A percentile compares a stretch with the other conserved stretches of the same genome.
Evolutionary conservation across 2,329 filamentous ascomycete genomes (phyloP).

Genomic region (Cyanodermella asteris): DNA sequence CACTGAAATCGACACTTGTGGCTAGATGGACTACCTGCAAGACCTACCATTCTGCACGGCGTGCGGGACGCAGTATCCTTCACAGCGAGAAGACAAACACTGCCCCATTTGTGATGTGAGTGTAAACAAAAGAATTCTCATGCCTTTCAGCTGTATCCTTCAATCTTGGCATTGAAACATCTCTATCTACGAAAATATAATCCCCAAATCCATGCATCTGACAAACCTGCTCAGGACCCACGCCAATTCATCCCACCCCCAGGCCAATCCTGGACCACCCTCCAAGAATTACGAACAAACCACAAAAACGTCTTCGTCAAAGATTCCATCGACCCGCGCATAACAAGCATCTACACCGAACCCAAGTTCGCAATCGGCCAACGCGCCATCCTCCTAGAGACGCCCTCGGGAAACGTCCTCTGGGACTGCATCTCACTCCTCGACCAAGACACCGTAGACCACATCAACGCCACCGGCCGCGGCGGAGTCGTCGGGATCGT

Average conservation of each 20-base stretch:
- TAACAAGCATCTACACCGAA: slow-evolving; percentile 23
- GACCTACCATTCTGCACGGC: slow-evolving; percentile 38
- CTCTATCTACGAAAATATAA: no score
- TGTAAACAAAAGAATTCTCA: neutral
- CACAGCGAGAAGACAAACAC: slow-evolving; percentile 20
- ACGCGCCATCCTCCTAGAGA: slow-evolving; percentile 46
- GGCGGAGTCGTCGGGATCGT: slow-evolving; percentile 52
- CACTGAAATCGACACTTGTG: no score
- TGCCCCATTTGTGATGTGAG: slow-evolving; percentile 46
- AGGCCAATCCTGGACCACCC: slow-evolving; percentile 45
- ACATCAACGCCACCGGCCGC: slow-evolving; percentile 27
- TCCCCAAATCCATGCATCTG: slow-evolving; percentile 3
- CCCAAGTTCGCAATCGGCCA: slow-evolving; percentile 50
- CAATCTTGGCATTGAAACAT: slow-evolving; percentile 2
- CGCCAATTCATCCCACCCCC: slow-evolving; percentile 44
- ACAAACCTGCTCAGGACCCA: slow-evolving; percentile 22
- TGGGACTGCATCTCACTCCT: slow-evolving; percentile 61
- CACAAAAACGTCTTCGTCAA: slow-evolving; percentile 8
- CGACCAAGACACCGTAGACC: slow-evolving; percentile 37
- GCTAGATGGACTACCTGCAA: no score
- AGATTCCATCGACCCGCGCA: slow-evolving; percentile 8
- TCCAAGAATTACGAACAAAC: slow-evolving; percentile 20
- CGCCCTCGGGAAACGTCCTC: slow-evolving; percentile 45
- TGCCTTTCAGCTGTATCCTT: neutral
- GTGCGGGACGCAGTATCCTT: slow-evolving; percentile 47